phyloP scores from a whole-genome alignment of 495 filamentous ascomycete genomes.

The Haplographium delicatum region DNA sequence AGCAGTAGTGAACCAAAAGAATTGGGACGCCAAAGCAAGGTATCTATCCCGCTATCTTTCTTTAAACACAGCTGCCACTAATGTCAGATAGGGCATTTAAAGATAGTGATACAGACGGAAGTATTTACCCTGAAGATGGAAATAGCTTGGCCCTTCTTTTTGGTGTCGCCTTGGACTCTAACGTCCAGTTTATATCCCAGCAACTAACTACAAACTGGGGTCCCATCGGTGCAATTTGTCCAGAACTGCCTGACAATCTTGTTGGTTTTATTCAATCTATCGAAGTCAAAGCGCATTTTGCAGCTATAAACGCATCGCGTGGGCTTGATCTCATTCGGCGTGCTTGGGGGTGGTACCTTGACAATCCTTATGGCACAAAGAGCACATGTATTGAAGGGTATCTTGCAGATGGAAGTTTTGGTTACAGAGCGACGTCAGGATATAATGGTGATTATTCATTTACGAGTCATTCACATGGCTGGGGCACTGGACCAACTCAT shows the following conservation, averaged over 20 bases:
- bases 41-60: slow-evolving; percentile 24
- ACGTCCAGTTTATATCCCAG: slow-evolving; percentile 1
- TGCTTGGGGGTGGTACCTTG: slow-evolving; percentile 60
- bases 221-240: slow-evolving; percentile 51
- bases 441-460: slow-evolving; percentile 46
- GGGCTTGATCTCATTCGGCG: slow-evolving; percentile 57
- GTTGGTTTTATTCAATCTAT: slow-evolving; percentile 60
- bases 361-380: slow-evolving; percentile 55
- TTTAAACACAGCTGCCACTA: slow-evolving; percentile 4
- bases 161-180: slow-evolving; percentile 6
- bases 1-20: slow-evolving; percentile 38
- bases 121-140: slow-evolving; percentile 30
- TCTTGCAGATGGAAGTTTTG: slow-evolving; percentile 49
- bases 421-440: slow-evolving; percentile 50
- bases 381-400: slow-evolving; percentile 63
- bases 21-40: slow-evolving; percentile 29
- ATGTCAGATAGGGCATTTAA: slow-evolving; percentile 49
- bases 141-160: slow-evolving; percentile 21
- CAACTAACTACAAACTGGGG: slow-evolving; percentile 27
- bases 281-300: slow-evolving; percentile 58
- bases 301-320: slow-evolving; percentile 42
- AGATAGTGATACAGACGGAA: slow-evolving; percentile 46
- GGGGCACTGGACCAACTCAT: slow-evolving; percentile 54
- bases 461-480: slow-evolving; percentile 51
- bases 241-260: slow-evolving; percentile 54